Base-by-base conservation (phyloP, 495 filamentous ascomycete species). In the Elasticomyces elasticus region DNA sequence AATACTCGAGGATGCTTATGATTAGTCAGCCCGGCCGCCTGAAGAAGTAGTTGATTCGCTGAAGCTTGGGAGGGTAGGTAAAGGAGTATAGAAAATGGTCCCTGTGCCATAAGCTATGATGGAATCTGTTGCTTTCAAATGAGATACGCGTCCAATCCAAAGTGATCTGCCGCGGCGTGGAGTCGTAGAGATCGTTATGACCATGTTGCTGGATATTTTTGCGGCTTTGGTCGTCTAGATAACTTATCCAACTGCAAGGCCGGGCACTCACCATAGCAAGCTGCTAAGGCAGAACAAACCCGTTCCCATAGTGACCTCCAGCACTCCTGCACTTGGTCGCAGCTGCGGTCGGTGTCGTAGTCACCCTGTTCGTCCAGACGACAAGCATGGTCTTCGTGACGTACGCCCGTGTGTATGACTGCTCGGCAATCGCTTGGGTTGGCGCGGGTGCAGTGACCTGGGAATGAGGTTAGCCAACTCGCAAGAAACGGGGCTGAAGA, bases 401-500 rank as follows among this genome's bases (percentile, higher is more conserved):
- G 24, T 51, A 51, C 6, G 28, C 17, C 27, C 35, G 11, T 5
- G 28, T 51, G 33, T 38, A 41, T 2, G 13, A 2, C 20, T 35
- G 20, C n/a, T 41, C 20, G 2, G 6, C 19, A 12, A 20, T 7
- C 22, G 49, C 40, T 10, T 23, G 1, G n/a, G 30, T 38, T 40
- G 49, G 33, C 17, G 30, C 24, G 10, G 49, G 33, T 20, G 49
- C 49, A 28, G 49, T 51, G 19, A 24, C 35, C 49, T 38, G 49
- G 11, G 13, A 10, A 23, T 9, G 20, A 24, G 30, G n/a, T 23
- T 17, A 17, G 13, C 19, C 13, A 40, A 17, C n/a, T n/a, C n/a
- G 49, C 15, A 31, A 28, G 23, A 7, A 4, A n/a, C 10, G 2
- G 2, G 25, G 5, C 17, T 10, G 10, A 3, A 22, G 24, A 5